Base-by-base conservation (phyloP, 108 stramenopile species). In the Nitzschia putrida region DNA sequence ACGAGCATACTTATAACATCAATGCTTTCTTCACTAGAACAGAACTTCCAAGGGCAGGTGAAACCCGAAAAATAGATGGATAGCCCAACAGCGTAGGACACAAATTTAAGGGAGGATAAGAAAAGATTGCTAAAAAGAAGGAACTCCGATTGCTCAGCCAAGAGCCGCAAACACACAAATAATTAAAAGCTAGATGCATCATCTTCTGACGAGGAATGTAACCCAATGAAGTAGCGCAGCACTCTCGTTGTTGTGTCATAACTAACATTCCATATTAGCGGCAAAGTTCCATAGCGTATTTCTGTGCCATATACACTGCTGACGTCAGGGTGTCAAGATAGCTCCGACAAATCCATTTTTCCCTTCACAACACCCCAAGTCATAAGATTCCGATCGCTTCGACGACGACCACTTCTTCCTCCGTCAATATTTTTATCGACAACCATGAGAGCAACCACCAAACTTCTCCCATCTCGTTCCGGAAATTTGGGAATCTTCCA, bases 271-370 rank as follows among this genome's bases (percentile, higher is more conserved):
- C 3, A 34, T 34, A 34, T 34, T 34, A 34, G 99, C 99, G 98
- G 8, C 98, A 99, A 80, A 94, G 87, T 14, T 89, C 85, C 44
- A 97, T 99, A 58, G 99, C 97, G 0, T 84, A 98, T n/a, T 97
- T 98, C 71, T 97, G 97, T 0, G 97, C 98, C 70, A 95, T 99
- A 4, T 97, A 97, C 25, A 85, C 88, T 22, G 18, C 47, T 49
- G 47, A 18, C 14, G 14, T 16, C 47, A 16, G 47, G n/a, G 92
- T 80, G 45, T 94, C 68, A 73, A 92, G 77, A 91, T 98, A 64
- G 85, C 97, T 14, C 79, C 94, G n/a, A 69, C 83, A 22, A 21
- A 44, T 37, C 70, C 73, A 14, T 96, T 91, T 9, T 79, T 99
- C 58, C 97, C 96, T 7, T 97, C 97, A 16, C 76, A 77, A 18